Conservation (phyloP, 1,284 basidiomycete species). For the Singerocomus inundabilis region DNA sequence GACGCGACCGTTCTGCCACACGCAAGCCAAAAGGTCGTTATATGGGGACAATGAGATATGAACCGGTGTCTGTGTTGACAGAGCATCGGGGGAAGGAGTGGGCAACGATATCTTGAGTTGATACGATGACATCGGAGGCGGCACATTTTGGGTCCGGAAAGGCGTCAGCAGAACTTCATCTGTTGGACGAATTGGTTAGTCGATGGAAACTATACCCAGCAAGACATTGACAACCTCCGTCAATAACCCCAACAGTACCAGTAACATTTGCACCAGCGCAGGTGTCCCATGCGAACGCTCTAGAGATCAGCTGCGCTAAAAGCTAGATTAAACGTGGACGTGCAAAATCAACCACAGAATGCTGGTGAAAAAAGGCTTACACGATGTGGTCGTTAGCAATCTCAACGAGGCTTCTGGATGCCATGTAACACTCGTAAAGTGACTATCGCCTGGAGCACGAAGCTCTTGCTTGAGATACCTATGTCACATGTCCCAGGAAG, state of each 20-base stretch:
- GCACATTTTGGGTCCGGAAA: conserved; percentile 91
- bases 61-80: conserved; percentile 42
- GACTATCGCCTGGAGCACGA: conserved; percentile 45
- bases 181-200: conserved; percentile 31
- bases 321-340: neutral
- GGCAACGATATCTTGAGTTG: conserved; percentile 47
- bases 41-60: conserved; percentile 64
- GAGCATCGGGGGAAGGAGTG: conserved; percentile 7
- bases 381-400: conserved; percentile 65
- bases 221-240: conserved; percentile 65
- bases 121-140: conserved; percentile 91
- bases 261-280: conserved; percentile 75
- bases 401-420: conserved; percentile 80
- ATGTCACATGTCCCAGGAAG: conserved; percentile 12
- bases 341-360: neutral
- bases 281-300: conserved; percentile 78
- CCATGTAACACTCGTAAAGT: conserved; percentile 77
- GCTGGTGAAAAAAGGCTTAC: conserved; percentile 49
- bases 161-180: conserved; percentile 84
- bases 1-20: conserved; percentile 66
- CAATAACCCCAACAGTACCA: conserved; percentile 87
- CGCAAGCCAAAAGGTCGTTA: conserved; percentile 60
- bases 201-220: conserved; percentile 36
- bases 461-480: conserved; percentile 94
- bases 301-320: conserved; percentile 57